Conservation (phyloP, 208 protist species). For the Zelonia costaricensis region DNA sequence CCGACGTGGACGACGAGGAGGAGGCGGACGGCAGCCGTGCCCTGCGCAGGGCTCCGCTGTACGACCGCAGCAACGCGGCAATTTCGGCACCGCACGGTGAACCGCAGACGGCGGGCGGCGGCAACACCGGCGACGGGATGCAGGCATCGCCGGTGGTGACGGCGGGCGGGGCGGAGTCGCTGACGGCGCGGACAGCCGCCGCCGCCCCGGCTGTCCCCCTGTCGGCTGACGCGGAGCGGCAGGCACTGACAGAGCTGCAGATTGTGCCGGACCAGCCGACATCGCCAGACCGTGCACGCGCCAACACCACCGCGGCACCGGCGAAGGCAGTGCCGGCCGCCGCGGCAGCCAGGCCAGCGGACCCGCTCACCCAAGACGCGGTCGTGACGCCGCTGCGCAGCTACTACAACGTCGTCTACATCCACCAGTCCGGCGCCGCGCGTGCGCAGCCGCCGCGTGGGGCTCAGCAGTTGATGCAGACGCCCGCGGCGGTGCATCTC, state of each 20-base stretch:
- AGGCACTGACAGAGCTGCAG: not conserved
- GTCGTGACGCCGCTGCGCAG: not conserved
- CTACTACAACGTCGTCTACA: constrained; percentile 29
- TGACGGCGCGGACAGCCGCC: not conserved
- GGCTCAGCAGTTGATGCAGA: too few relatives aligned
- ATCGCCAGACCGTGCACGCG: too few relatives aligned
- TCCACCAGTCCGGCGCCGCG: constrained; percentile 5
- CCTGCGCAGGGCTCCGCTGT: constrained; percentile 11
- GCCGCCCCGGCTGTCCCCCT: not conserved
- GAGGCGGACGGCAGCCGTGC: not conserved
- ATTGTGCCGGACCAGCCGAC: not conserved
- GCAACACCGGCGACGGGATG: too few relatives aligned
- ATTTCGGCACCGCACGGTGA: not conserved
- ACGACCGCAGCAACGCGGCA: constrained; percentile 25
- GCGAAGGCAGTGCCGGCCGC: too few relatives aligned
- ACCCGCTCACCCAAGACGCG: too few relatives aligned
- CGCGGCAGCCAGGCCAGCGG: too few relatives aligned
- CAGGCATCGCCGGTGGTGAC: not conserved
- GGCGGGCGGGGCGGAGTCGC: not conserved
- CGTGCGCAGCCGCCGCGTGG: not conserved
- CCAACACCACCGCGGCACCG: too few relatives aligned
- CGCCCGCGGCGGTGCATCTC: not conserved
- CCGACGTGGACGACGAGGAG: not conserved
- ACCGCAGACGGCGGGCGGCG: too few relatives aligned
- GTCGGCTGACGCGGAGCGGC: not conserved